A percentile compares a stretch with the other conserved stretches of the same genome.
Conservation (phyloP, 768 basidiomycete species). For the Sistotremastrum suecicum region DNA sequence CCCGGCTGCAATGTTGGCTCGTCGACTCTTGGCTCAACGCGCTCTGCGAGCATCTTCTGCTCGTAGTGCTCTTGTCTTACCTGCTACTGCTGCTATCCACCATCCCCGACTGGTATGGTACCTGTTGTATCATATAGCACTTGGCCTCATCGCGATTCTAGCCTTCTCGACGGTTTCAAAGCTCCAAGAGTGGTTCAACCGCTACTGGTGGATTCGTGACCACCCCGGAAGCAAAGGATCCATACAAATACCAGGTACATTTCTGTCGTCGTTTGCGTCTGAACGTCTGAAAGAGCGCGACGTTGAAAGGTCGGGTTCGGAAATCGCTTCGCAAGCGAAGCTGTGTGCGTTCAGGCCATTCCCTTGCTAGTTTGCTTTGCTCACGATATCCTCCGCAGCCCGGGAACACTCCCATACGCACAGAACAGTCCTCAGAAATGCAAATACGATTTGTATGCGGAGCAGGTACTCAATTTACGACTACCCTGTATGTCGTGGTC, state of each 20-base stretch:
- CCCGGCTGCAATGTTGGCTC: no score
- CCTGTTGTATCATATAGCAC: no score
- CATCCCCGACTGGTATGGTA: no score
- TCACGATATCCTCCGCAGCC: conserved; percentile 18
- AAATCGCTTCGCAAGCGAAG: conserved; percentile 9
- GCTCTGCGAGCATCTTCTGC: no score
- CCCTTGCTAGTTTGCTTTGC: neutral
- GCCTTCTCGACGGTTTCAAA: no score
- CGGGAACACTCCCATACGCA: conserved; percentile 38
- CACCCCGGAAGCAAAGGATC: conserved; percentile 3
- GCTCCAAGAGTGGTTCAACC: neutral
- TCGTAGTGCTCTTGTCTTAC: no score
- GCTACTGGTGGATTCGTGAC: conserved; percentile 2
- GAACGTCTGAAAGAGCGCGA: neutral
- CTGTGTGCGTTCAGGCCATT: conserved; percentile 1
- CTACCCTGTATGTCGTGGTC: neutral
- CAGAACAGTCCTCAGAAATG: conserved; percentile 51
- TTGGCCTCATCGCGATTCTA: no score
- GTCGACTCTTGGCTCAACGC: no score
- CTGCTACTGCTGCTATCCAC: no score
- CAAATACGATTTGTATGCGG: conserved; percentile 50
- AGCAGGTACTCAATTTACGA: conserved; percentile 24
- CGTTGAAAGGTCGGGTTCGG: conserved; percentile 7
- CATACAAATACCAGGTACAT: conserved; percentile 8
- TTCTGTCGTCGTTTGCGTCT: neutral